Evolutionary conservation across 768 basidiomycete species (phyloP).

Genomic region (Suillus fuscotomentosus): DNA sequence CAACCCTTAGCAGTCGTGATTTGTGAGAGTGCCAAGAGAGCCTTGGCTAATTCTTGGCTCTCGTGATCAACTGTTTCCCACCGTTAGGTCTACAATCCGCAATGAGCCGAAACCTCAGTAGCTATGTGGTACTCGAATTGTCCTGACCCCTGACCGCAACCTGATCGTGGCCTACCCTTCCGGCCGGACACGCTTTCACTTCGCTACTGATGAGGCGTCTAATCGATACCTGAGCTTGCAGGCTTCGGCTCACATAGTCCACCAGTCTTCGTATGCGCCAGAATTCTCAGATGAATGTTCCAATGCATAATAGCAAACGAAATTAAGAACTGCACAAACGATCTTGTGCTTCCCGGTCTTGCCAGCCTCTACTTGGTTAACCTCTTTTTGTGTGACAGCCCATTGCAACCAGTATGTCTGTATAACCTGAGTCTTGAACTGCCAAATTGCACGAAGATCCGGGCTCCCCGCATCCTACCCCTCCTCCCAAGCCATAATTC

Average conservation of each 20-base stretch:
- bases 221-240: neutral
- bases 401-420: too few relatives aligned
- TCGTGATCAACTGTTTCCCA: neutral
- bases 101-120: neutral
- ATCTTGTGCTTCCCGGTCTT: neutral
- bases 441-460: too few relatives aligned
- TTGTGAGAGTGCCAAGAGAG: neutral
- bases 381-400: neutral
- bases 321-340: neutral
- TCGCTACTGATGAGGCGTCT: neutral
- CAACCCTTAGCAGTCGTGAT: conserved; percentile 2
- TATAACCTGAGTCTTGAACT: too few relatives aligned
- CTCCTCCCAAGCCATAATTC: too few relatives aligned
- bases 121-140: too few relatives aligned
- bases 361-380: neutral
- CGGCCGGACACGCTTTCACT: neutral
- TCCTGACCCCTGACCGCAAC: neutral
- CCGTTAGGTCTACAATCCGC: neutral
- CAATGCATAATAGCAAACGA: neutral
- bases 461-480: too few relatives aligned
- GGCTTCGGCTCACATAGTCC: neutral
- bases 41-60: neutral
- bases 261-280: neutral
- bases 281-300: neutral
- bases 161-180: too few relatives aligned